These are phyloP conservation scores for Zygosaccharomyces lentus DNA, from an alignment of 805 yeast genomes.

Conservation along the genomic window DNA sequence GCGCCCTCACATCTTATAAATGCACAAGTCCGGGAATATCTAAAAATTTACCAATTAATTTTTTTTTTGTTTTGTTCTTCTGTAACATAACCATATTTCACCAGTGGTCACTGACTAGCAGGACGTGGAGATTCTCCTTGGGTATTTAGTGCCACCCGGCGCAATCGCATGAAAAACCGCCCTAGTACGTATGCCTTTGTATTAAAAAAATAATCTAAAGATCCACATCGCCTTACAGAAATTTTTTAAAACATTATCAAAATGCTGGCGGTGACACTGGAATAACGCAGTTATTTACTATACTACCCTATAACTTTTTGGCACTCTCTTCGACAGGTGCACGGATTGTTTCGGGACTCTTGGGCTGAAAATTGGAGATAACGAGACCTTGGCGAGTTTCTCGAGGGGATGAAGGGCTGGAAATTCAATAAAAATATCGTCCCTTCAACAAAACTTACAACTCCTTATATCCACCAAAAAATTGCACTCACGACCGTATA, in stretches of 20 bases:
- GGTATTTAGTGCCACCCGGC: not conserved
- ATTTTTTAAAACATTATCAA: no score
- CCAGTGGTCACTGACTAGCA: no score
- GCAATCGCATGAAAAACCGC: not conserved
- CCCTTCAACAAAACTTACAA: no score
- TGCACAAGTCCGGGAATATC: no score
- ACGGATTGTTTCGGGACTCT: not conserved
- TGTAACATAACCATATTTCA: no score
- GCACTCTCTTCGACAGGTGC: not conserved
- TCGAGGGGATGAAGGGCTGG: no score
- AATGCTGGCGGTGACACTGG: not conserved
- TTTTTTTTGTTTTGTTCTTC: no score
- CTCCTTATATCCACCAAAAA: no score
- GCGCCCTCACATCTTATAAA: no score
- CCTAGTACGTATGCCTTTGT: not conserved
- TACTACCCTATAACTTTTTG: not conserved
- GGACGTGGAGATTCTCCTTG: not conserved
- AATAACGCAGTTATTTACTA: no score
- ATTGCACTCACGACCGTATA: not conserved
- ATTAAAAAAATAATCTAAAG: not conserved
- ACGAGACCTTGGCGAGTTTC: not conserved
- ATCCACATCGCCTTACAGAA: not conserved
- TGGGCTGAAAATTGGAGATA: not conserved
- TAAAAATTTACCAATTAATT: no score
- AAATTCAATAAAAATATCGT: no score